Conservation (phyloP, 345 rosid genomes). For the Eucalyptus viminalis region DNA sequence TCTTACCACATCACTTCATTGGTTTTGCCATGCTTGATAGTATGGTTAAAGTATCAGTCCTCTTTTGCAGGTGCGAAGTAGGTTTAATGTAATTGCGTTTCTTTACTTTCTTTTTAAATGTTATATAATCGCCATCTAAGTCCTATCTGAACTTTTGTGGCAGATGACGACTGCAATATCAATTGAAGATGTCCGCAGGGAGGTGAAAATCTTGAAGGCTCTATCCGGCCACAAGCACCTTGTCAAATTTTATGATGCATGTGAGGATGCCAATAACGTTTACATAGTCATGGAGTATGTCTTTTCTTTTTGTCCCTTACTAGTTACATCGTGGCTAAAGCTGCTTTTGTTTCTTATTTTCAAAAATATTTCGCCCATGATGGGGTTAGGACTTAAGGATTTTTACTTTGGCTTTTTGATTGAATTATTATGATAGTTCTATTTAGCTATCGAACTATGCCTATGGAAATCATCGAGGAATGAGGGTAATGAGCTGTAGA, state of each 20-base stretch:
- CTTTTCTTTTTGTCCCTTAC: not conserved
- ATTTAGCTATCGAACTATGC: not conserved
- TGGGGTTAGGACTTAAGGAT: not conserved
- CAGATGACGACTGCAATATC: conserved; percentile 94
- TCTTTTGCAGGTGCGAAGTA: not conserved
- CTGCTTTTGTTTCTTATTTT: not conserved
- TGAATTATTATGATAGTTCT: not conserved
- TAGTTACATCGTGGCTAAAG: not conserved
- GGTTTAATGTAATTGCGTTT: not conserved
- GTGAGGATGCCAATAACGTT: conserved; percentile 67
- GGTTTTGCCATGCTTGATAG: not conserved
- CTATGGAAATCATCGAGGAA: not conserved
- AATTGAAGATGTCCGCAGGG: conserved; percentile 90
- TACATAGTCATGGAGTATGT: conserved; percentile 95
- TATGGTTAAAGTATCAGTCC: not conserved
- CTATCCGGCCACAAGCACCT: conserved; percentile 73
- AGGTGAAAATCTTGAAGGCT: conserved; percentile 81
- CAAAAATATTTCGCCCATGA: not conserved
- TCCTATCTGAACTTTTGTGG: not conserved
- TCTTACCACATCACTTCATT: not conserved
- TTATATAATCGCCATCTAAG: not conserved
- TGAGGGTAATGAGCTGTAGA: not conserved
- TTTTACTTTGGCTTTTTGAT: not conserved
- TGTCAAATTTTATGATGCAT: conserved; percentile 74
- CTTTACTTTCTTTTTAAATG: not conserved